Evolutionary conservation across 495 filamentous ascomycete genomes (phyloP).

Genomic region (Diplogelasinospora grovesii): DNA sequence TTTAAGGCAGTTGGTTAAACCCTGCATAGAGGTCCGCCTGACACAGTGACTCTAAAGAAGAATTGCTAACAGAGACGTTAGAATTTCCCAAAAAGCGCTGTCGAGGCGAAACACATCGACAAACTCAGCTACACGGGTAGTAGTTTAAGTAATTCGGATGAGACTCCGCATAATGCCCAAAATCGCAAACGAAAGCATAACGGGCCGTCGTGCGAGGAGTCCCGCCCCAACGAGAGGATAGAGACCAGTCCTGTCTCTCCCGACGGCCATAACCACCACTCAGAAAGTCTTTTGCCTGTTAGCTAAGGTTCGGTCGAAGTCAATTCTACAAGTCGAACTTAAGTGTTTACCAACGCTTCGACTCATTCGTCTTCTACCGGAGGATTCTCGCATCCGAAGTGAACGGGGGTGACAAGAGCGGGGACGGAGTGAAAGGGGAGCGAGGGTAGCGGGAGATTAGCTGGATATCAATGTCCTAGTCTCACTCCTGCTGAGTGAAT

Average conservation of each 20-base stretch:
- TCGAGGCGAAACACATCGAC: not conserved
- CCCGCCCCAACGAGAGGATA: not conserved
- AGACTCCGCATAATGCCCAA: not conserved
- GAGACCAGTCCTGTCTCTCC: too few species aligned
- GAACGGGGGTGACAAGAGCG: too few species aligned
- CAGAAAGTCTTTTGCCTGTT: too few species aligned
- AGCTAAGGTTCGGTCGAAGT: too few species aligned
- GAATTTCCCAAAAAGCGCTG: not conserved
- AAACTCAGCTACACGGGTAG: not conserved
- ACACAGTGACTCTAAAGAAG: not conserved
- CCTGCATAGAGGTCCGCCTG: not conserved
- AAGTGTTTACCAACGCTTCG: too few species aligned
- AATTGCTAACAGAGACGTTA: slow-evolving; percentile 1
- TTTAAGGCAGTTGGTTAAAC: not conserved
- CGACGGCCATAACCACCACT: not conserved
- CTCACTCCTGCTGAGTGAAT: too few species aligned
- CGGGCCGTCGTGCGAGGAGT: not conserved
- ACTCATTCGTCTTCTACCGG: too few species aligned
- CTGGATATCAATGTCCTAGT: too few species aligned
- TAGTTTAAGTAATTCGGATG: slow-evolving; percentile 1
- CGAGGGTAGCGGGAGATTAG: too few species aligned
- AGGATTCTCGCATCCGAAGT: too few species aligned
- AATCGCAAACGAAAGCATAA: not conserved
- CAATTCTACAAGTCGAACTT: too few species aligned
- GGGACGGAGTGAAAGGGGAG: too few species aligned